Conservation (phyloP, 1,284 basidiomycete species). For the Amylostereum chailletii region DNA sequence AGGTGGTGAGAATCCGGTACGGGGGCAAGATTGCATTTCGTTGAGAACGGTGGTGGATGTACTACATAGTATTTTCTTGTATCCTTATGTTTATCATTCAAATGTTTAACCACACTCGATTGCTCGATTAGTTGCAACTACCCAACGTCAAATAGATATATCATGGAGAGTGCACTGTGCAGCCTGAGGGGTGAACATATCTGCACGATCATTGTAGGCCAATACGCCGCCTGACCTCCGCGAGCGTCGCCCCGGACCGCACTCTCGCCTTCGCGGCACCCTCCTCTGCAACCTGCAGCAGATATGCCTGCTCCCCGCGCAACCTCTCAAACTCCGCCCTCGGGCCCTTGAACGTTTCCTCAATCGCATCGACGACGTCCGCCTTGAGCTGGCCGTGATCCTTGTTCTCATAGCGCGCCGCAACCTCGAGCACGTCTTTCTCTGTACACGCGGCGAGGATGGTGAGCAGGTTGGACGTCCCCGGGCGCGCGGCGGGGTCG, state of each 20-base stretch:
- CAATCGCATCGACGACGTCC: conserved; percentile 67
- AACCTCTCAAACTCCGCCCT: conserved; percentile 65
- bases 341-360: conserved; percentile 62
- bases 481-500: conserved; percentile 71
- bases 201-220: conserved; percentile 35
- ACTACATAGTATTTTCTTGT: too few species aligned
- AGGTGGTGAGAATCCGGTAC: conserved; percentile 48
- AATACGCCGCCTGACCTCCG: conserved; percentile 55
- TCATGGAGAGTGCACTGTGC: too few species aligned
- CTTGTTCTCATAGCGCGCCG: conserved; percentile 43
- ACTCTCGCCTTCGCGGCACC: conserved; percentile 63
- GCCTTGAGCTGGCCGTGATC: conserved; percentile 66
- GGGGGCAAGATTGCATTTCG: conserved; percentile 48
- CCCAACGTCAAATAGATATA: too few species aligned
- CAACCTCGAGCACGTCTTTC: conserved; percentile 38
- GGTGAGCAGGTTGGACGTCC: conserved; percentile 74
- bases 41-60: conserved; percentile 5
- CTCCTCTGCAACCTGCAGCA: conserved; percentile 52
- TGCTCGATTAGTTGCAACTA: too few species aligned
- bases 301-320: conserved; percentile 49
- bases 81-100: too few species aligned
- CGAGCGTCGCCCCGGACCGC: conserved; percentile 56
- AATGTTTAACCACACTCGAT: too few species aligned
- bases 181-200: too few species aligned
- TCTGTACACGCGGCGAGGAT: conserved; percentile 69